These are phyloP conservation scores for Aspergillus sclerotioniger DNA, from an alignment of 495 filamentous ascomycete species.

Conservation along the genomic window DNA sequence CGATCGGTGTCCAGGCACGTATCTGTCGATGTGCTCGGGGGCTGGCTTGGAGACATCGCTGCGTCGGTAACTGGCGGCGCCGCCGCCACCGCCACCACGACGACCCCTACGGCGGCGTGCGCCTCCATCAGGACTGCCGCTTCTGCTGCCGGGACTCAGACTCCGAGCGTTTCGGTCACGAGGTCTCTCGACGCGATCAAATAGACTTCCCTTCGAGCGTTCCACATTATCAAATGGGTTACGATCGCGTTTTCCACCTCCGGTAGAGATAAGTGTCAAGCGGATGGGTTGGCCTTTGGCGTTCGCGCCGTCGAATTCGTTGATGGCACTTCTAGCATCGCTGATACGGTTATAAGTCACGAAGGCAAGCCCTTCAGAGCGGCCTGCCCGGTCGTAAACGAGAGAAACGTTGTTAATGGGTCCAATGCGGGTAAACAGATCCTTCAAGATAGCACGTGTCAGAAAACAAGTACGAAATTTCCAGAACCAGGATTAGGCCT, in stretches of 20 bases:
- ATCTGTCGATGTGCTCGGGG: conserved; percentile 77
- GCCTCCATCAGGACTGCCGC: conserved; percentile 25
- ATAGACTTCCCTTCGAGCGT: conserved; percentile 65
- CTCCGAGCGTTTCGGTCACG: conserved; percentile 39
- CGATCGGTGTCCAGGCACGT: conserved; percentile 64
- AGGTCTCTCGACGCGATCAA: conserved; percentile 67
- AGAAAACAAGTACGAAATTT: background rate
- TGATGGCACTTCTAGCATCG: conserved; percentile 73
- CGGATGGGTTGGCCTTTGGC: conserved; percentile 90
- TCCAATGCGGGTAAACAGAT: conserved; percentile 76
- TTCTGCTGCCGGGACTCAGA: conserved; percentile 37
- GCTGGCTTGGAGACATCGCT: conserved; percentile 68
- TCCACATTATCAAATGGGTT: conserved; percentile 55
- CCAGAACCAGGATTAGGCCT: conserved; percentile 15
- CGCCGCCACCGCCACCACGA: conserved; percentile 37
- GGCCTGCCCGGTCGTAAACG: conserved; percentile 85
- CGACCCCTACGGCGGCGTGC: conserved; percentile 42
- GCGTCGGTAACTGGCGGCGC: conserved; percentile 38
- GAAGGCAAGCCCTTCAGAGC: conserved; percentile 82
- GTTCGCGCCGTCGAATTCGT: conserved; percentile 85
- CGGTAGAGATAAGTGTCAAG: conserved; percentile 62
- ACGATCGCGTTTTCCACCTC: conserved; percentile 49
- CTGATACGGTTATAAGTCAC: conserved; percentile 70
- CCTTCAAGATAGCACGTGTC: conserved; percentile 45
- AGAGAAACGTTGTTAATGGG: conserved; percentile 67